These are phyloP conservation scores for Paraphaeosphaeria minitans DNA, from an alignment of 2,329 filamentous ascomycete genomes.

Conservation along the genomic window DNA sequence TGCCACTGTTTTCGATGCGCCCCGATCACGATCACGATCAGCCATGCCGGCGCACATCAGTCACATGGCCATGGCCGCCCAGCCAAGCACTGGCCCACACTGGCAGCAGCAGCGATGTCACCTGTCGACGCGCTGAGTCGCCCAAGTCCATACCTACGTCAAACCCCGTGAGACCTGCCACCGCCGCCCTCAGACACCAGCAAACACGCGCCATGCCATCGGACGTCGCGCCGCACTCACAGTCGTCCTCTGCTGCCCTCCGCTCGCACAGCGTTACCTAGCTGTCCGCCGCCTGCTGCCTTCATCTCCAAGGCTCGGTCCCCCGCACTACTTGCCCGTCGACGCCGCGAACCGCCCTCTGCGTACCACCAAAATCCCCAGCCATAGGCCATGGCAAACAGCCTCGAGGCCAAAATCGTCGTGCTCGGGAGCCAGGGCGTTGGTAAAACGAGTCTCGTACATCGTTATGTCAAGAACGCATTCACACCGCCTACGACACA, in stretches of 20 bases:
- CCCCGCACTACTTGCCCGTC: slow-evolving; percentile 1
- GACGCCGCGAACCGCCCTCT: neutral
- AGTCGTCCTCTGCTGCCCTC: slow-evolving; percentile 22
- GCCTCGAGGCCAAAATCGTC: slow-evolving; percentile 80
- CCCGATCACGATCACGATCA: slow-evolving; percentile 2
- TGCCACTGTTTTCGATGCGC: neutral
- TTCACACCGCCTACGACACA: slow-evolving; percentile 64
- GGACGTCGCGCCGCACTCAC: slow-evolving; percentile 27
- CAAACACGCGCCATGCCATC: slow-evolving; percentile 38
- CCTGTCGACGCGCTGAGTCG: slow-evolving; percentile 21
- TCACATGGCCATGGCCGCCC: slow-evolving; percentile 39
- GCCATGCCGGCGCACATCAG: slow-evolving; percentile 7
- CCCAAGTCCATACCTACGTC: slow-evolving; percentile 19
- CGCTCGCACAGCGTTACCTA: slow-evolving; percentile 16
- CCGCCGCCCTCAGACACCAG: slow-evolving; percentile 16
- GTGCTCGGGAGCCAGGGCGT: slow-evolving; percentile 80
- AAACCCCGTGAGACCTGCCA: slow-evolving; percentile 19
- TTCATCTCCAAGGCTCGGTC: slow-evolving; percentile 3
- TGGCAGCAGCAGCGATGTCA: slow-evolving; percentile 21
- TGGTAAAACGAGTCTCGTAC: slow-evolving; percentile 78
- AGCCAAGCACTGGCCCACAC: slow-evolving; percentile 30
- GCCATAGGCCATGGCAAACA: slow-evolving; percentile 45
- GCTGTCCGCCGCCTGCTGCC: slow-evolving; percentile 12
- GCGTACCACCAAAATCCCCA: neutral
- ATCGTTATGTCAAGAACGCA: slow-evolving; percentile 74